phyloP scores from a whole-genome alignment of 768 basidiomycete genomes.

The Cystofilobasidium bisporidii region DNA sequence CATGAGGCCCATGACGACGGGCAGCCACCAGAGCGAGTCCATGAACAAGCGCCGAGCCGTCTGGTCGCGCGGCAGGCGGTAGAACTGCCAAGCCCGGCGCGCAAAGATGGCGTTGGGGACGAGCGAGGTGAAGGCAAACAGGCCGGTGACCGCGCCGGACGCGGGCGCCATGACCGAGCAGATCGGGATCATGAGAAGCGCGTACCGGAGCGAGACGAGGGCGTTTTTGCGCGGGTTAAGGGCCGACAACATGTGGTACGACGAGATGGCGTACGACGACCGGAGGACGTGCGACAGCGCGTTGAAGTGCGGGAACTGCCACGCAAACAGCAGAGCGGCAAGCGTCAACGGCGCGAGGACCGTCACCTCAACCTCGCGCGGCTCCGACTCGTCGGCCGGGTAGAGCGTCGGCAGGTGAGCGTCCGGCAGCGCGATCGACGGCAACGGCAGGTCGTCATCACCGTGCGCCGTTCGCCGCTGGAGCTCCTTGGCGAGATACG shows the following conservation, averaged over 20 bases:
- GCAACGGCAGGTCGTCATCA: constrained; percentile 14
- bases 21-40: constrained; percentile 79
- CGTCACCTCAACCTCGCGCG: constrained; percentile 42
- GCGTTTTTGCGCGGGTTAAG: constrained; percentile 68
- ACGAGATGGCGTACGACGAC: constrained; percentile 79
- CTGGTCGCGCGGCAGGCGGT: constrained; percentile 58
- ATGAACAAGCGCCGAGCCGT: constrained; percentile 69
- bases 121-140: constrained; percentile 67
- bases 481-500: constrained; percentile 1
- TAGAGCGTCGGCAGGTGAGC: constrained; percentile 27
- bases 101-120: constrained; percentile 65
- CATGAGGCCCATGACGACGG: constrained; percentile 79
- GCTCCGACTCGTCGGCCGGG: constrained; percentile 24
- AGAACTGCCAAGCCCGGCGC: constrained; percentile 64
- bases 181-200: constrained; percentile 62
- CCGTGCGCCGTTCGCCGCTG: background rate
- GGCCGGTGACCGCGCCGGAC: constrained; percentile 88
- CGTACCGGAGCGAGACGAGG: constrained; percentile 73
- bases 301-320: constrained; percentile 99
- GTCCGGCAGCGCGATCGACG: constrained; percentile 20
- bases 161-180: constrained; percentile 71
- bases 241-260: constrained; percentile 86
- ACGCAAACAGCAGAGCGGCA: constrained; percentile 77
- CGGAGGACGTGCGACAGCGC: constrained; percentile 78
- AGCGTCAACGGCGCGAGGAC: constrained; percentile 70